Percentiles rank a stretch among this genome's conserved stretches.
Evolutionary conservation across 306 rosid genomes (phyloP).

Genomic region (Abrus precatorius): DNA sequence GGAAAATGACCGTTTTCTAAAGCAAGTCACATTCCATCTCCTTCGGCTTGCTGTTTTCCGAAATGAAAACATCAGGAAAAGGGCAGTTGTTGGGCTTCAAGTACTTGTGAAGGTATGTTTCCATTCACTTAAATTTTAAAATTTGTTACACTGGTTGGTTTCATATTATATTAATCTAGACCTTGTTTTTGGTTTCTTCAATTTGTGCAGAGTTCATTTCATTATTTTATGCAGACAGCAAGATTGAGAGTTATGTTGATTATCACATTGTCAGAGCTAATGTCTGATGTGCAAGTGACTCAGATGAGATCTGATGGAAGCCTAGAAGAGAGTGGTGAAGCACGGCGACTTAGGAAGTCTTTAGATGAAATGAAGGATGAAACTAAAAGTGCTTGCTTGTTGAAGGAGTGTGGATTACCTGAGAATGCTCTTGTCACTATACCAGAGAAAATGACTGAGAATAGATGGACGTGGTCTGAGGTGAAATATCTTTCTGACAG

Average conservation of each 20-base stretch:
- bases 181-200: conserved; percentile 36
- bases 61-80: conserved; percentile 88
- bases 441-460: conserved; percentile 77
- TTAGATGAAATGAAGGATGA: conserved; percentile 87
- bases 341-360: conserved; percentile 86
- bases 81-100: conserved; percentile 96
- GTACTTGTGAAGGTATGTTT: conserved; percentile 91
- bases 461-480: conserved; percentile 94
- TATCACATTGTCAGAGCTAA: conserved; percentile 92
- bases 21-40: conserved; percentile 97
- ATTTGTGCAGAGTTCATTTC: conserved; percentile 90
- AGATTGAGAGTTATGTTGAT: conserved; percentile 97
- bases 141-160: conserved; percentile 18
- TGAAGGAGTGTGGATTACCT: conserved; percentile 82
- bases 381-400: conserved; percentile 65
- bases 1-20: conserved; percentile 97
- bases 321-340: conserved; percentile 98
- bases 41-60: conserved; percentile 95
- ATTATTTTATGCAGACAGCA: conserved; percentile 89
- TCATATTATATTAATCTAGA: conserved; percentile 34
- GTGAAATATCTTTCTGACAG: conserved; percentile 89
- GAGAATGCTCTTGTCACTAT: conserved; percentile 71
- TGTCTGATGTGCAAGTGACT: conserved; percentile 99
- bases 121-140: conserved; percentile 31
- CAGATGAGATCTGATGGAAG: conserved; percentile 97